A percentile compares a stretch with the other conserved stretches of the same genome.
Evolutionary conservation across 2,329 filamentous ascomycete genomes (phyloP).

Genomic region (Trichoderma koningii): DNA sequence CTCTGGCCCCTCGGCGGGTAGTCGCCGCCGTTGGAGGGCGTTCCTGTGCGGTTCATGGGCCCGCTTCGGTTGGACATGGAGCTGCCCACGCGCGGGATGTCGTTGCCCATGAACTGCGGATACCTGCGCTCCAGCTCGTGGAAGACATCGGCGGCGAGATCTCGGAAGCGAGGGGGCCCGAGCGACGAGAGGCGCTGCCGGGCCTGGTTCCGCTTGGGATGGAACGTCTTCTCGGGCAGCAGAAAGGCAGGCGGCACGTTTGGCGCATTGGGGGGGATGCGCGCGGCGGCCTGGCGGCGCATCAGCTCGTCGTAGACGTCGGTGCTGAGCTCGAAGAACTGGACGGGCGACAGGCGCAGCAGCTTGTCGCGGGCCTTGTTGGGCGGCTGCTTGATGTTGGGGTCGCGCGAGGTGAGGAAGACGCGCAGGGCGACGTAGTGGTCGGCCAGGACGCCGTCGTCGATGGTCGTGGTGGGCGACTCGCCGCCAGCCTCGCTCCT

Average conservation of each 20-base stretch:
- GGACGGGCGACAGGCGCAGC: constrained; percentile 81
- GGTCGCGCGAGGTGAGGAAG: constrained; percentile 76
- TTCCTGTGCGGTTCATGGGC: constrained; percentile 60
- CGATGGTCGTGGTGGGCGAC: constrained; percentile 49
- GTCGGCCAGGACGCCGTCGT: constrained; percentile 66
- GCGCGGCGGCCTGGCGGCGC: constrained; percentile 72
- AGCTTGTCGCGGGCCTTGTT: constrained; percentile 95
- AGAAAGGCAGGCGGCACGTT: constrained; percentile 69
- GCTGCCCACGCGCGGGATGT: constrained; percentile 69
- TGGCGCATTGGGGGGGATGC: constrained; percentile 55
- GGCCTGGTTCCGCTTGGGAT: constrained; percentile 97
- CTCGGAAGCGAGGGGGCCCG: constrained; percentile 81
- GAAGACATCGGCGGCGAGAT: constrained; percentile 93
- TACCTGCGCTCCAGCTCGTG: constrained; percentile 91
- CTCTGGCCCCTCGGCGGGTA: constrained; percentile 56
- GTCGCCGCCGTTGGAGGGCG: constrained; percentile 60
- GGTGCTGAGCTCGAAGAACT: constrained; percentile 96
- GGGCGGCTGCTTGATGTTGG: constrained; percentile 70
- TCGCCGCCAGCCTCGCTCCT: constrained; percentile 66
- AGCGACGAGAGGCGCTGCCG: constrained; percentile 91
- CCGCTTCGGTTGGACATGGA: constrained; percentile 63
- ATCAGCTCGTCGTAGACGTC: constrained; percentile 96
- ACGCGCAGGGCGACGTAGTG: constrained; percentile 80
- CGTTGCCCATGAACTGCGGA: constrained; percentile 72
- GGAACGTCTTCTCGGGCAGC: constrained; percentile 83